Conservation (phyloP, 2,329 filamentous ascomycete genomes). For the Fusarium albosuccineum region DNA sequence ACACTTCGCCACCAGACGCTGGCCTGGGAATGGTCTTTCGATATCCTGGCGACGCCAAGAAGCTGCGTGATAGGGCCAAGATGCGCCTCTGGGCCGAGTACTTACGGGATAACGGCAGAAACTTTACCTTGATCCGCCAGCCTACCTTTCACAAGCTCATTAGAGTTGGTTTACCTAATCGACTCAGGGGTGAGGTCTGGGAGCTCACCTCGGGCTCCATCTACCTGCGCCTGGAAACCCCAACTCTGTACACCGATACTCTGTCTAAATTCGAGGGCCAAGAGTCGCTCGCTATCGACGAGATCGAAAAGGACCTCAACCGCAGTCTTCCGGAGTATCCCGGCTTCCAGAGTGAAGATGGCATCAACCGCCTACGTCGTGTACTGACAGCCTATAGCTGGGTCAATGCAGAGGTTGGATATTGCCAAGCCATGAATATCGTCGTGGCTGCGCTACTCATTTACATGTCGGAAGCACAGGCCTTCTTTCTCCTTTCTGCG, state of each 20-base stretch:
- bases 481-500: constrained; percentile 92
- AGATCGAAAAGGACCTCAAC: constrained; percentile 99
- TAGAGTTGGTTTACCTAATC: constrained; percentile 92
- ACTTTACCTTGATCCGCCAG: constrained; percentile 91
- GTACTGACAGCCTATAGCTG: constrained; percentile 98
- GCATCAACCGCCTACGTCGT: constrained; percentile 87
- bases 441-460: constrained; percentile 97
- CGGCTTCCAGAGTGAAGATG: constrained; percentile 95
- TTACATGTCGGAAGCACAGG: constrained; percentile 97
- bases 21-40: constrained; percentile 92
- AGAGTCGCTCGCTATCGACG: constrained; percentile 95
- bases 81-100: constrained; percentile 99
- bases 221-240: constrained; percentile 87
- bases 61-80: constrained; percentile 93
- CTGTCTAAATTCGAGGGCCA: constrained; percentile 84
- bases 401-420: constrained; percentile 95
- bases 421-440: constrained; percentile 99
- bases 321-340: constrained; percentile 96
- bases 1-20: constrained; percentile 78
- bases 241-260: constrained; percentile 86
- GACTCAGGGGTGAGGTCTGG: constrained; percentile 94
- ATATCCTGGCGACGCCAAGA: constrained; percentile 95
- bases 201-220: constrained; percentile 93
- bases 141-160: constrained; percentile 99
- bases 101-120: constrained; percentile 92